These are phyloP conservation scores for Penicillium steckii DNA, from an alignment of 495 filamentous ascomycete species.

Conservation along the genomic window DNA sequence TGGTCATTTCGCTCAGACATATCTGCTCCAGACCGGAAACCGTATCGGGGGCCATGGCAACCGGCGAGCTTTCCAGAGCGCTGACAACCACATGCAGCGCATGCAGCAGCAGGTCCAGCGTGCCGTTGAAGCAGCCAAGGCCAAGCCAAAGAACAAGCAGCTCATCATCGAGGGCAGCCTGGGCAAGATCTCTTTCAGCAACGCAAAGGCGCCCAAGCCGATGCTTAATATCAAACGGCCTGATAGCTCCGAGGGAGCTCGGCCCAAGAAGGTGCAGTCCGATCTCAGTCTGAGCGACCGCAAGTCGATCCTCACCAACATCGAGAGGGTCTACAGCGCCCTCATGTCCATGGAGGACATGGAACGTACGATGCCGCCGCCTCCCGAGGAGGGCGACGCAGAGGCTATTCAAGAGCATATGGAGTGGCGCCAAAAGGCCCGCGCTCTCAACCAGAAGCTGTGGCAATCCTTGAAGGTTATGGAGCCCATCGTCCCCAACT, in stretches of 20 bases:
- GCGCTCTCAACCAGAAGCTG: slow-evolving; percentile 72
- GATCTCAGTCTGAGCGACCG: slow-evolving; percentile 64
- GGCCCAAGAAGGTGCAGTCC: slow-evolving; percentile 43
- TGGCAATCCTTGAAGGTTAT: slow-evolving; percentile 87
- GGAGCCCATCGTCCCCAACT: slow-evolving; percentile 78
- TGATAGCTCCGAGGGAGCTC: slow-evolving; percentile 61
- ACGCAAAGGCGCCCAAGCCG: slow-evolving; percentile 92
- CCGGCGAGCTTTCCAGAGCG: slow-evolving; percentile 67
- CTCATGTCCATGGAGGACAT: slow-evolving; percentile 94
- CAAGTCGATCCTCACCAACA: slow-evolving; percentile 77
- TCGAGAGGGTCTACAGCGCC: slow-evolving; percentile 81
- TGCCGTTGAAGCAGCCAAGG: slow-evolving; percentile 94
- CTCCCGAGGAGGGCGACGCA: slow-evolving; percentile 59
- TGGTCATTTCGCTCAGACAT: slow-evolving; percentile 96
- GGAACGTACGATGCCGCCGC: slow-evolving; percentile 81
- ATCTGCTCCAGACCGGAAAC: slow-evolving; percentile 87
- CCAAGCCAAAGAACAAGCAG: slow-evolving; percentile 95
- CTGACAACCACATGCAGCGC: slow-evolving; percentile 95
- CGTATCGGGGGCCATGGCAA: slow-evolving; percentile 62
- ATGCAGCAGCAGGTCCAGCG: slow-evolving; percentile 99
- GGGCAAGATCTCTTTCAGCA: slow-evolving; percentile 98
- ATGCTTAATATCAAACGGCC: slow-evolving; percentile 90
- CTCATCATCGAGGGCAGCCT: slow-evolving; percentile 98
- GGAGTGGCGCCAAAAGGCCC: slow-evolving; percentile 70
- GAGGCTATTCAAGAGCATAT: slow-evolving; percentile 62